Evolutionary conservation across 1,139 yeast species (phyloP), one percentile per base, ranked within the genome.

Genomic region (Candida neerlandica): DNA sequence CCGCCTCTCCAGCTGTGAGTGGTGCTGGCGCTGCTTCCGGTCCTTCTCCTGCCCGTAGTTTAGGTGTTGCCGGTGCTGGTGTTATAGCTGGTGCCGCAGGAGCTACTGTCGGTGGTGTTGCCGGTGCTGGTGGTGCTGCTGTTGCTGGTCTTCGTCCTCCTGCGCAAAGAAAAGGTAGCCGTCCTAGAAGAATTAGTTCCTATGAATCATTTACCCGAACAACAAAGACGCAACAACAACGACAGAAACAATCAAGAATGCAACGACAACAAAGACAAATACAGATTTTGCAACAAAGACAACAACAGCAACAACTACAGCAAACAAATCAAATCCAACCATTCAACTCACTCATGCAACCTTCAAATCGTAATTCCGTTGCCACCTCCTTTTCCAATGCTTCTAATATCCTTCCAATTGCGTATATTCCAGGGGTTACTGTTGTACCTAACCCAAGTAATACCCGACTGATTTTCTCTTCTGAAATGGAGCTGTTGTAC

Each of bases 381-480:
- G 85, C 89, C 5, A 80, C 87, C 18, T 78, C 89, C 4, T 77
- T 83, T 27, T 75, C 86, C 46, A 82, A 87, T 56, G 96, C 95
- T 4, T 87, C 96, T 7, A 91, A 92, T 65, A 85, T 92, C 54
- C 79, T 91, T 53, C 97, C 97, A n/a, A 86, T 91, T 55, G 96
- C 96, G 2, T 91, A 91, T 64, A 89, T 91, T 52, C 97, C 97
- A 0, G 97, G 97, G 37, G 97, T 90, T 37, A 86, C 90, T 1
- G 84, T 84, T n/a, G 72, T 85, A 26, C 81, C 81, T 35, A 69
- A 80, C 41, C 67, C 73, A 58, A 66, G 80, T 67, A 66, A 76
- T 58, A 71, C 82, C 58, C 61, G 76, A 44, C 71, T 77, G 40
- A 70, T 79, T 19, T 79, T 77, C 59, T 78, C 82, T 18, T 75